Base-by-base conservation (phyloP, 805 yeast species). In the Cephaloascus albidus region DNA sequence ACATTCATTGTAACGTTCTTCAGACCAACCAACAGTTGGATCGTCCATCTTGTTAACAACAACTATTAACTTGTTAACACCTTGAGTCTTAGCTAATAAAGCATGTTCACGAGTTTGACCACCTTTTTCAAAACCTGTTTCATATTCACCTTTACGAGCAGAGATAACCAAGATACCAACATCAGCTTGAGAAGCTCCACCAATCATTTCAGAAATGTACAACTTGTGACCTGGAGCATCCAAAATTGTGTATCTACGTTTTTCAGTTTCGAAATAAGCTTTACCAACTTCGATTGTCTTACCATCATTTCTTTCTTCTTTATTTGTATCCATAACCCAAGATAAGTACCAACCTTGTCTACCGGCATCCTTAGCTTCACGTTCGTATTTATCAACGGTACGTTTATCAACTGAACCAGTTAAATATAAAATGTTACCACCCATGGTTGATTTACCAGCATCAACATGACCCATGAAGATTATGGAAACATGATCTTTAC, bases 191-290 rank as follows among this genome's bases (percentile, higher is more conserved):
- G 97, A 89, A 16, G 99, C 99, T 64, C 98, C 98, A 54, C 97
- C 97, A 72, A 93, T 93, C 99, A 93, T 93, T 63, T 88, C 95
- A 40, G 97, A 87, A 46, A 93, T 97, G 60, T 93, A 93, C 87
- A 93, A 84, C 70, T 93, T 93, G 73, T 93, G 99, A 38, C 99
- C 99, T 48, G 99, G 99, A 6, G 99, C 99, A 64, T 93, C 99
- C 61, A 93, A 78, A 51, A 93, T 88, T 35, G 98, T 90, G 71
- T 93, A 93, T 65, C 97, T 82, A 70, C 98, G 84, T 70, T 86
- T 88, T 23, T 89, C 97, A 43, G 98, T 93, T 72, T 93, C 99
- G 54, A 93, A 93, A 55, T 83, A 88, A 18, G 97, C 95, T 58
- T 89, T 88, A 58, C 98, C 99, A 43, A 93, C 97, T 68, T 93